Conservation (phyloP, 1,284 basidiomycete genomes). For the Ustilago bromivora region DNA sequence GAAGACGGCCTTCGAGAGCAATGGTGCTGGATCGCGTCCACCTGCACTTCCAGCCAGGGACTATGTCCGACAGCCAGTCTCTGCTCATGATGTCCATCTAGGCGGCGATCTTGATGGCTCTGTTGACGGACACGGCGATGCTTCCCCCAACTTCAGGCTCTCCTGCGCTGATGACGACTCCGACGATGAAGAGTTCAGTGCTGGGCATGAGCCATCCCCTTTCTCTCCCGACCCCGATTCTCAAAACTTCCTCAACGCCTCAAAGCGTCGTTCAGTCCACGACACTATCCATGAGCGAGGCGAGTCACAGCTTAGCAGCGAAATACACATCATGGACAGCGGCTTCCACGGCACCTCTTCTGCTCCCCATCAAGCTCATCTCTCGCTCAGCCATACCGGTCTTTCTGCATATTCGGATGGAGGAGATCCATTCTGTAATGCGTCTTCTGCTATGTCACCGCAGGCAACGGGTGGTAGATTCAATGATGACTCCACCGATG, state of each 20-base stretch:
- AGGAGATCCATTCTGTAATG: slow-evolving; percentile 30
- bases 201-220: slow-evolving; percentile 16
- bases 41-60: slow-evolving; percentile 22
- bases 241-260: slow-evolving; percentile 10
- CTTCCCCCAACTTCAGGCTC: slow-evolving; percentile 15
- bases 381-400: slow-evolving; percentile 42
- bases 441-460: slow-evolving; percentile 30
- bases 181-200: slow-evolving; percentile 8
- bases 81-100: slow-evolving; percentile 27
- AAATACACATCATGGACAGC: slow-evolving; percentile 24
- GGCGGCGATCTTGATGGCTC: slow-evolving; percentile 15
- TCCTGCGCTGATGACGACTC: slow-evolving; percentile 13
- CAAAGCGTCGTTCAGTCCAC: slow-evolving; percentile 12
- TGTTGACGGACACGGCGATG: slow-evolving; percentile 2
- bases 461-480: slow-evolving; percentile 31
- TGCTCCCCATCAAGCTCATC: slow-evolving; percentile 1
- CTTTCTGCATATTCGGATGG: slow-evolving; percentile 36
- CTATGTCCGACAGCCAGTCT: slow-evolving; percentile 19
- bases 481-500: slow-evolving; percentile 7
- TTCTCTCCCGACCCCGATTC: slow-evolving; percentile 18
- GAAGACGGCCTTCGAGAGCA: background rate
- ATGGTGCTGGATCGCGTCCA: slow-evolving; percentile 6
- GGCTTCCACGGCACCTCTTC: slow-evolving; percentile 16
- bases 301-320: slow-evolving; percentile 28
- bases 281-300: slow-evolving; percentile 43